Evolutionary conservation across 768 basidiomycete species (phyloP).

Genomic region (Collybiopsis confluens): DNA sequence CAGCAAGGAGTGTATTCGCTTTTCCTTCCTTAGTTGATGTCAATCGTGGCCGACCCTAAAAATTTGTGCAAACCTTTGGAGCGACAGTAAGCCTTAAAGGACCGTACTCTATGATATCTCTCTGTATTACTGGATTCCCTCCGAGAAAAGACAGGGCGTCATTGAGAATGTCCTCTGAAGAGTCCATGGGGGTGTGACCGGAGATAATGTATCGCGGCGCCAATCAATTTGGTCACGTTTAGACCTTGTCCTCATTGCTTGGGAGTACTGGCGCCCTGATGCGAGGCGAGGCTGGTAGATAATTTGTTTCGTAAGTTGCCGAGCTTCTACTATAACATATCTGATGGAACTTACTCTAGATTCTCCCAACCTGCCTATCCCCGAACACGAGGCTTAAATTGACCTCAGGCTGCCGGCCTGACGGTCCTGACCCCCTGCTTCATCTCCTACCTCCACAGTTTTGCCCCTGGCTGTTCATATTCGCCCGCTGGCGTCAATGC

Average conservation of each 20-base stretch:
- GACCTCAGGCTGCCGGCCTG: neutral
- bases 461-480: neutral
- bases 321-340: neutral
- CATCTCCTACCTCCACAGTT: neutral
- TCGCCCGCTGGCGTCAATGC: neutral
- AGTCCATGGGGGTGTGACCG: slow-evolving; percentile 14
- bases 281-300: neutral
- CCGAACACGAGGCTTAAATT: slow-evolving; percentile 6
- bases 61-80: slow-evolving; percentile 42
- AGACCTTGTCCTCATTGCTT: neutral
- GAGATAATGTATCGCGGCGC: neutral
- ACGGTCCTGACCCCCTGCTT: no score
- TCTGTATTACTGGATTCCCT: slow-evolving; percentile 36
- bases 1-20: slow-evolving; percentile 70
- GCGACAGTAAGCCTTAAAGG: slow-evolving; percentile 50
- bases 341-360: slow-evolving; percentile 6
- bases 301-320: neutral
- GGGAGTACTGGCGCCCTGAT: neutral
- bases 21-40: neutral
- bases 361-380: neutral
- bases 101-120: slow-evolving; percentile 47
- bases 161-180: slow-evolving; percentile 45
- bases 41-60: neutral
- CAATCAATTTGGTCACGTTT: neutral
- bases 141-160: slow-evolving; percentile 52